Base-by-base conservation (phyloP, 1,139 yeast species). In the Pichia sp. region DNA sequence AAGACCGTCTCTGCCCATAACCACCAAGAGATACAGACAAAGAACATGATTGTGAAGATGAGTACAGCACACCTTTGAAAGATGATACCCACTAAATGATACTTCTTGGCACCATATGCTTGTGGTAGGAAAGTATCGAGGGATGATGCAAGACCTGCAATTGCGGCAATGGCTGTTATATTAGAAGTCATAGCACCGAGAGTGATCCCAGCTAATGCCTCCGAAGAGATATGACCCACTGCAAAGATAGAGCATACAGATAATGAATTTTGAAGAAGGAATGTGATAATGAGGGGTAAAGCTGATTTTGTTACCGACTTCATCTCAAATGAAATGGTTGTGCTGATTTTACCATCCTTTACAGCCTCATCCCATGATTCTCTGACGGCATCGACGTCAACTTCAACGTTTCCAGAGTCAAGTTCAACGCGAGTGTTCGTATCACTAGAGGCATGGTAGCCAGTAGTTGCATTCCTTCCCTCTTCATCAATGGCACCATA, bases 161-260 rank as follows among this genome's bases (percentile, higher is more conserved):
- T 73, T 12, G 75, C 66, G 4, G 78, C 74, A 44, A 72, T 72
- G 8, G 77, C 78, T 3, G 77, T 67, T 30, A 74, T 73, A 44
- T 72, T 73, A 4, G 76, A 74, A 11, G 77, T 70, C 79, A 74
- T 74, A 4, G 77, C 67, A n/a, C 79, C 79, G 62, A 74, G 64
- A 2, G 76, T 69, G 15, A 73, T 77, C 3, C 79, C 79, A 4
- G 78, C 79, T 40, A 74, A 63, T 38, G 74, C 77, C 20, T 69
- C 65, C 1, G 77, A 71, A 8, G 79, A 77, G 27, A 74, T 60
- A 45, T 72, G 78, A 13, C 81, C 80, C 21, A 74, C 79, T 16
- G 70, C 66, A 46, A 74, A 69, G 8, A 74, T 74, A 1, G 78
- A 72, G 14, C 73, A 75, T 1, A 77, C 72, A 9, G 77, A 68